Conservation (phyloP, 129 eudicot genomes). For the Pittosporum tobira region DNA sequence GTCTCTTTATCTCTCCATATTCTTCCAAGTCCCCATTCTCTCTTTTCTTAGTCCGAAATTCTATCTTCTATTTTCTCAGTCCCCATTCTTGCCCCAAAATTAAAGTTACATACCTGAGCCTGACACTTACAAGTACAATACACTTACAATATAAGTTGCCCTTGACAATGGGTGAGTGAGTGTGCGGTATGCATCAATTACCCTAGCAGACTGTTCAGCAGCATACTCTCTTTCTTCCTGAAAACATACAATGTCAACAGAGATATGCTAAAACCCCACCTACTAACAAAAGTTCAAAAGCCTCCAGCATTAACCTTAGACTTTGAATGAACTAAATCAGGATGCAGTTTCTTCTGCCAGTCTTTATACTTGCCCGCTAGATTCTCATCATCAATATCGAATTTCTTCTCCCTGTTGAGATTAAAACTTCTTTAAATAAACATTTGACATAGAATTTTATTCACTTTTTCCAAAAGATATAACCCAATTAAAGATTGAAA, state of each 20-base stretch:
- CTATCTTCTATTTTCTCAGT: too few species aligned
- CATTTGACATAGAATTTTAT: neutral
- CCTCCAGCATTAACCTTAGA: constrained; percentile 42
- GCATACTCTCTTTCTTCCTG: constrained; percentile 89
- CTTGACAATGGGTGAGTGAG: constrained; percentile 65
- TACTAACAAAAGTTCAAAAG: neutral
- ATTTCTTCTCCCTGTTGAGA: constrained; percentile 46
- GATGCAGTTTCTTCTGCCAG: constrained; percentile 93
- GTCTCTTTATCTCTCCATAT: too few species aligned
- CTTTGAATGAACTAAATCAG: constrained; percentile 86
- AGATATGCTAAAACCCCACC: neutral
- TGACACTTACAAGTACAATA: neutral
- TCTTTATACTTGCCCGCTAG: constrained; percentile 72
- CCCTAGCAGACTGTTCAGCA: constrained; percentile 88
- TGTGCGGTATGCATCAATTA: constrained; percentile 79
- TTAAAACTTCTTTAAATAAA: neutral
- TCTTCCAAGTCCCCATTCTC: too few species aligned
- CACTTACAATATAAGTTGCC: constrained; percentile 72
- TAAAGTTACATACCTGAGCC: too few species aligned
- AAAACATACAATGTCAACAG: constrained; percentile 6
- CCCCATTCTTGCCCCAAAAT: too few species aligned
- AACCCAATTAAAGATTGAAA: neutral
- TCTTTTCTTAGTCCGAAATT: too few species aligned
- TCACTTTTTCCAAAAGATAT: neutral
- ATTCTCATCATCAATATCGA: constrained; percentile 44